These are phyloP conservation scores for Lichtheimia hyalospora DNA, from an alignment of 371 early-diverging fungal genomes.

Conservation along the genomic window DNA sequence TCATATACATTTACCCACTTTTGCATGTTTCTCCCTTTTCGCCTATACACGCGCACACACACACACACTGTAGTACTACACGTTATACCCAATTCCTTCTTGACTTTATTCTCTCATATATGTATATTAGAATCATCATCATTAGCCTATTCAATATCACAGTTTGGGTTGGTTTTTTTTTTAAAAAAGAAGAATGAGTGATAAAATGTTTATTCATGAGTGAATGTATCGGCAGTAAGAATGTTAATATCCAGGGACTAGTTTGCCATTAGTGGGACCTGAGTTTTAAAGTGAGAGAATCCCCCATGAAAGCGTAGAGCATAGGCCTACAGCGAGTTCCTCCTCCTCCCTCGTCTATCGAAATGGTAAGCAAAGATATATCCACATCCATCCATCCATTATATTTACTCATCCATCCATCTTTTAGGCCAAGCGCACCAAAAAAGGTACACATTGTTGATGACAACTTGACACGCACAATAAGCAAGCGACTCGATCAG, in stretches of 20 bases:
- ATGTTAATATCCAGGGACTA: no score
- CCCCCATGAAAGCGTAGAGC: no score
- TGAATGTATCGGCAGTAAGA: not conserved
- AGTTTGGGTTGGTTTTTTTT: not conserved
- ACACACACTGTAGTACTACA: conserved; percentile 1
- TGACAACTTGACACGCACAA: not conserved
- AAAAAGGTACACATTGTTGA: conserved; percentile 64
- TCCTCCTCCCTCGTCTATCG: conserved; percentile 3
- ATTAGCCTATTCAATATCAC: not conserved
- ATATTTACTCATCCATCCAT: not conserved
- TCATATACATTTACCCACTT: not conserved
- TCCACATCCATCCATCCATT: conserved; percentile 11
- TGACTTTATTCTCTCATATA: not conserved
- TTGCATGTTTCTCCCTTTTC: not conserved
- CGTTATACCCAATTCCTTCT: not conserved
- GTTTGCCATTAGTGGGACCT: not conserved
- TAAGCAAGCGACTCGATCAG: not conserved
- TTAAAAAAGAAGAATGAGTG: no score
- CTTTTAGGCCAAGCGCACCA: conserved; percentile 95
- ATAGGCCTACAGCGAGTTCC: not conserved
- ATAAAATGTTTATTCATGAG: not conserved
- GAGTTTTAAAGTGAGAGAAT: not conserved
- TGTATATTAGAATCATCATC: no score
- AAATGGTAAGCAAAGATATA: conserved; percentile 4
- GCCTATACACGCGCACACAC: not conserved